These are phyloP conservation scores for Cutaneotrichosporon dermatis DNA, from an alignment of 1,284 basidiomycete species.

Conservation along the genomic window DNA sequence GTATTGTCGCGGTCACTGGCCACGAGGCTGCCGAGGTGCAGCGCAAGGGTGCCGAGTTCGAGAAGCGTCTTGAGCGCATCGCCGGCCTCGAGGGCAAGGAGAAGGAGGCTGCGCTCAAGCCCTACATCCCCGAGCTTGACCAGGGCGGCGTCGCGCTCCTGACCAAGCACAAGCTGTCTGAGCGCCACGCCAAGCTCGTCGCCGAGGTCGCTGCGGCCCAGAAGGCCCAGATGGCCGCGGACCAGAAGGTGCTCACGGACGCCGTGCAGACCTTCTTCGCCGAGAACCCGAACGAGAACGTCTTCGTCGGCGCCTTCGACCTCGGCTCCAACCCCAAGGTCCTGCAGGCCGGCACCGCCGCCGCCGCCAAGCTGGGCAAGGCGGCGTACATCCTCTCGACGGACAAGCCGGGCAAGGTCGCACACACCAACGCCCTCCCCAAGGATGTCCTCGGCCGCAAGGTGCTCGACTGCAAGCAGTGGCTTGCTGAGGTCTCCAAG, in stretches of 20 bases:
- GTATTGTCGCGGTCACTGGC: slow-evolving; percentile 91
- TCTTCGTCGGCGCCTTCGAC: slow-evolving; percentile 66
- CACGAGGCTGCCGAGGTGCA: slow-evolving; percentile 82
- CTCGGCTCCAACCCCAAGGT: slow-evolving; percentile 62
- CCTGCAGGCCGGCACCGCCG: slow-evolving; percentile 61
- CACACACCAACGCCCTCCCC: slow-evolving; percentile 83
- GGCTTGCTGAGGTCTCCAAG: slow-evolving; percentile 73
- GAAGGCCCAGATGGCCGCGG: slow-evolving; percentile 74
- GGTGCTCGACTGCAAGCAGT: slow-evolving; percentile 71
- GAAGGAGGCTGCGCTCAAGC: slow-evolving; percentile 80
- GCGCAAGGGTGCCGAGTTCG: slow-evolving; percentile 64
- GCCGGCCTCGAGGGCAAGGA: slow-evolving; percentile 66
- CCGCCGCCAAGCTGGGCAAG: slow-evolving; percentile 69
- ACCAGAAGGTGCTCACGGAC: slow-evolving; percentile 73
- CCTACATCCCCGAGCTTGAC: slow-evolving; percentile 79
- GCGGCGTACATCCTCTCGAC: slow-evolving; percentile 83
- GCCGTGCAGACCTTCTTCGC: slow-evolving; percentile 67
- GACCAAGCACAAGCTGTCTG: slow-evolving; percentile 73
- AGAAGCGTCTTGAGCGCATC: slow-evolving; percentile 62
- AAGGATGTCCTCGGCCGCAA: slow-evolving; percentile 54
- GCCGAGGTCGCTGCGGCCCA: slow-evolving; percentile 80
- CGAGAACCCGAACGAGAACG: slow-evolving; percentile 64
- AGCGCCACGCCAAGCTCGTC: slow-evolving; percentile 65
- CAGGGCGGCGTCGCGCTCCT: slow-evolving; percentile 84
- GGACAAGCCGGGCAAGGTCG: slow-evolving; percentile 69